Evolutionary conservation across 2,329 filamentous ascomycete genomes (phyloP).

Genomic region (Aspergillus sp.): DNA sequence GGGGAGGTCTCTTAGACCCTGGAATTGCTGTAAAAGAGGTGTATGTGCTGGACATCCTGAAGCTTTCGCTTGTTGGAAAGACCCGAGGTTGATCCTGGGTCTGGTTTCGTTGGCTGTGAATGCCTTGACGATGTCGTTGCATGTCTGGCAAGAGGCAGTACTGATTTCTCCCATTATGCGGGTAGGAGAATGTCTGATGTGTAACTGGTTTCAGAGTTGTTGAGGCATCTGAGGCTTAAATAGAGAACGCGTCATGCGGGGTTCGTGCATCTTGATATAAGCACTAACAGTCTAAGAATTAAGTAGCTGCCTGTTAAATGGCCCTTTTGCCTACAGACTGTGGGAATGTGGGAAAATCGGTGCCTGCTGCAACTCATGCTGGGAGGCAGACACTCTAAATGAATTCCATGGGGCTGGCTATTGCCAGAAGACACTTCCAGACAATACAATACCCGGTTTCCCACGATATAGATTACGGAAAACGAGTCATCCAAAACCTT

Average conservation of each 20-base stretch:
- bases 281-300: not conserved
- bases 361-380: too few species aligned
- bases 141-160: not conserved
- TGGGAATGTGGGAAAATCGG: too few species aligned
- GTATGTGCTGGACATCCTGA: not conserved
- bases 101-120: not conserved
- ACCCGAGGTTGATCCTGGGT: not conserved
- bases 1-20: not conserved
- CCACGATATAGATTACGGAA: too few species aligned
- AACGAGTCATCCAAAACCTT: too few species aligned
- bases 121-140: not conserved
- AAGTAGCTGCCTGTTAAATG: not conserved
- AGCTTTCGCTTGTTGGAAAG: not conserved
- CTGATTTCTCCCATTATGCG: not conserved
- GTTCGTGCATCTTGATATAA: too few species aligned
- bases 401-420: too few species aligned
- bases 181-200: not conserved
- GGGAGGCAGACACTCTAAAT: too few species aligned
- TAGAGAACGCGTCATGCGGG: too few species aligned
- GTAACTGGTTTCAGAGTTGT: not conserved
- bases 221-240: not conserved
- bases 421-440: too few species aligned
- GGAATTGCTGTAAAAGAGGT: not conserved
- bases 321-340: too few species aligned
- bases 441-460: too few species aligned